A percentile compares a stretch with the other conserved stretches of the same genome.
These are phyloP conservation scores for Ailanthus altissimus DNA, from an alignment of 345 rosid genomes.

Conservation along the genomic window DNA sequence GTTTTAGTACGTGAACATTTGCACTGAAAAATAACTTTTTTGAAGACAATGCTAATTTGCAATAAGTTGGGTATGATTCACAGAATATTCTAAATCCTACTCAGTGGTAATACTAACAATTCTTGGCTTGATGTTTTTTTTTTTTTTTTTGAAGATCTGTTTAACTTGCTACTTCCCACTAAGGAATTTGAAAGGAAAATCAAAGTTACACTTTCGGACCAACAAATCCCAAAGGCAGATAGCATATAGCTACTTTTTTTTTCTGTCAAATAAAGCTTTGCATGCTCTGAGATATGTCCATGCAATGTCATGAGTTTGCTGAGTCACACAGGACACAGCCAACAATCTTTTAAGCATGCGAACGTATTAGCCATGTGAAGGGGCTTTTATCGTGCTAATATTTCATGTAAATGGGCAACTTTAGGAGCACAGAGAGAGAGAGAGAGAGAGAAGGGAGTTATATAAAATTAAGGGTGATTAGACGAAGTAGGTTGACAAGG, in stretches of 20 bases:
- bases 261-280: constrained; percentile 5
- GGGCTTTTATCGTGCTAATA: background rate
- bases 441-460: background rate
- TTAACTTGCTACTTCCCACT: background rate
- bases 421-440: background rate
- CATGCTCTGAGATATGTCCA: background rate
- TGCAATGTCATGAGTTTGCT: background rate
- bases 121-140: background rate
- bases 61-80: background rate
- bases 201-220: background rate
- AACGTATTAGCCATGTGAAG: background rate
- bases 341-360: background rate
- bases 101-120: background rate
- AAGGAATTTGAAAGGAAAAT: background rate
- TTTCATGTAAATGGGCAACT: background rate
- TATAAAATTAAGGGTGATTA: background rate
- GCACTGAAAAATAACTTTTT: too few species aligned
- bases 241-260: background rate
- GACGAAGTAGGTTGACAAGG: constrained; percentile 24
- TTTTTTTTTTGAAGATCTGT: background rate
- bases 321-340: background rate
- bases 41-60: too few species aligned
- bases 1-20: too few species aligned
- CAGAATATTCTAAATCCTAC: constrained; percentile 9
- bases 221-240: background rate